Conservation (phyloP, 1,139 yeast genomes). For the Scheffersomyces titani region DNA sequence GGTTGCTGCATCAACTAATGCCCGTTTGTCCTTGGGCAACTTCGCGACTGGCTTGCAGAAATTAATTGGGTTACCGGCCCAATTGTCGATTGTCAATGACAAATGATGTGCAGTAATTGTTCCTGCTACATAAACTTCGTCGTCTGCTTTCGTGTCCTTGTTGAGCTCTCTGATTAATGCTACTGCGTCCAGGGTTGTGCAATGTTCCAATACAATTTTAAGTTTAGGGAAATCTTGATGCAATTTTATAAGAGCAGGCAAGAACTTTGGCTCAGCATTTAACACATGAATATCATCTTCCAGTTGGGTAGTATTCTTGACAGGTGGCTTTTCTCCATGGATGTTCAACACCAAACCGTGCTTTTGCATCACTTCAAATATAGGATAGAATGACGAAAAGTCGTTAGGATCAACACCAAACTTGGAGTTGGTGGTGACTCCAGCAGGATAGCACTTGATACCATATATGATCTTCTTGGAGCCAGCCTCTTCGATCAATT, state of each 20-base stretch:
- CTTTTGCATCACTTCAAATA: slow-evolving; percentile 84
- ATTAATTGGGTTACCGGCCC: slow-evolving; percentile 96
- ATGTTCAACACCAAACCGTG: slow-evolving; percentile 76
- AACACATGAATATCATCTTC: slow-evolving; percentile 72
- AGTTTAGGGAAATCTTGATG: slow-evolving; percentile 84
- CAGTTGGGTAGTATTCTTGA: slow-evolving; percentile 27
- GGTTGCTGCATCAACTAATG: slow-evolving; percentile 83
- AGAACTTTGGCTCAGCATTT: slow-evolving; percentile 89
- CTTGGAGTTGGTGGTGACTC: slow-evolving; percentile 92
- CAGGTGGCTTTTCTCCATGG: slow-evolving; percentile 93
- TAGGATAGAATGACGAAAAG: slow-evolving; percentile 82
- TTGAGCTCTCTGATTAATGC: slow-evolving; percentile 75
- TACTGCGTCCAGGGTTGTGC: slow-evolving; percentile 88
- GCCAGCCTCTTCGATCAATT: slow-evolving; percentile 80
- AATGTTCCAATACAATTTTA: slow-evolving; percentile 89
- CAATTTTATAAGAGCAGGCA: slow-evolving; percentile 84
- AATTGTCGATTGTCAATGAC: slow-evolving; percentile 81
- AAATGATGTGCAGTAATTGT: slow-evolving; percentile 96
- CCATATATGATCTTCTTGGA: slow-evolving; percentile 70
- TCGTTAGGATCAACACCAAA: slow-evolving; percentile 96
- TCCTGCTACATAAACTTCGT: slow-evolving; percentile 70
- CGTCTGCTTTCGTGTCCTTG: slow-evolving; percentile 41
- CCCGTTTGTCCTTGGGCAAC: slow-evolving; percentile 78
- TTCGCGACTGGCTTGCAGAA: slow-evolving; percentile 98
- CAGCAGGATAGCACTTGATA: slow-evolving; percentile 96